Evolutionary conservation across 108 stramenopile genomes (phyloP).

Genomic region (Cyclotella distinguenda): DNA sequence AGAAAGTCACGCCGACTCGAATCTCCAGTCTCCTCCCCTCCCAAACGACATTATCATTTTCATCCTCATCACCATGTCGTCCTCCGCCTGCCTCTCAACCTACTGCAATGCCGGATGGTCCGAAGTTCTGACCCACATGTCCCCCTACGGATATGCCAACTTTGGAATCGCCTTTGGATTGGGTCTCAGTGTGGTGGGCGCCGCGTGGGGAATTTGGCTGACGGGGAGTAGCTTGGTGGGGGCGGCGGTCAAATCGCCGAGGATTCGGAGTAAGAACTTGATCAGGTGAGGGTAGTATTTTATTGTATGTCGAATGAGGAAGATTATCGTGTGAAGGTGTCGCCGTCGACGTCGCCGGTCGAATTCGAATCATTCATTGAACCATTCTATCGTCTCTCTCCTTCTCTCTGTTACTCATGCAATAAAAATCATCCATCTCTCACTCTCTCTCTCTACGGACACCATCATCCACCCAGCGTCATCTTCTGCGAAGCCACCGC

Average conservation of each 20-base stretch:
- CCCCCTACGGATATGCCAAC: slow-evolving; percentile 95
- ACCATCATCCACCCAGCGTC: slow-evolving; percentile 58
- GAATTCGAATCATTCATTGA: slow-evolving; percentile 1
- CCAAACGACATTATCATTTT: too few species aligned
- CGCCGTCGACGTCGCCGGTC: too few species aligned
- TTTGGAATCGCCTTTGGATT: slow-evolving; percentile 97
- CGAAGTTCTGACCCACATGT: slow-evolving; percentile 98
- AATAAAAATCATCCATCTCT: neutral
- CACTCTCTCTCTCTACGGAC: neutral
- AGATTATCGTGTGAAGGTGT: too few species aligned
- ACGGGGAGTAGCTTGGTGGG: slow-evolving; percentile 96
- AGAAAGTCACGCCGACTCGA: too few species aligned
- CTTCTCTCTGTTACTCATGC: neutral
- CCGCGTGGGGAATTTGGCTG: slow-evolving; percentile 97
- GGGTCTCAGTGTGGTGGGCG: slow-evolving; percentile 95
- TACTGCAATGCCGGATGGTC: slow-evolving; percentile 91
- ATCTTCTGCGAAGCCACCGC: slow-evolving; percentile 99
- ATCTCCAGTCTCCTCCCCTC: too few species aligned
- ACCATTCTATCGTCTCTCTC: neutral
- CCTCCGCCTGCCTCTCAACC: slow-evolving; percentile 57
- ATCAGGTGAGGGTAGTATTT: slow-evolving; percentile 75
- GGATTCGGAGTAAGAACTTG: slow-evolving; percentile 97
- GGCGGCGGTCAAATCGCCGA: slow-evolving; percentile 98
- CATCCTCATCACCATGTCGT: slow-evolving; percentile 34
- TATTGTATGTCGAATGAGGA: too few species aligned